phyloP scores from a whole-genome alignment of 257 asterid genomes.

The Solanum piurae region DNA sequence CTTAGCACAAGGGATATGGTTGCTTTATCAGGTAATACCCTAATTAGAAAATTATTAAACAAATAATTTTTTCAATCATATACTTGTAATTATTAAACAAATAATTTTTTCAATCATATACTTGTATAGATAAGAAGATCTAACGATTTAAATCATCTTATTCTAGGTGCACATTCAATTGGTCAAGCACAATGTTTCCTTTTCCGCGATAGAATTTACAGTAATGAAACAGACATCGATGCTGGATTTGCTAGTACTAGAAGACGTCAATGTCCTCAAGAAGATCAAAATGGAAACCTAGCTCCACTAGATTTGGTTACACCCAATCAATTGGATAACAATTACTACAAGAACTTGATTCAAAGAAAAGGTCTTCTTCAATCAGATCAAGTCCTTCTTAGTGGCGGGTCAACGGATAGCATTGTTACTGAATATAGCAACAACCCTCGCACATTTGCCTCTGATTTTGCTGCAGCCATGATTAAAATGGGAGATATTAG shows the following conservation, averaged over 20 bases:
- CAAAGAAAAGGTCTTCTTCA: conserved; percentile 30
- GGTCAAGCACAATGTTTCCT: conserved; percentile 1
- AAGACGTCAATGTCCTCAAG: background rate
- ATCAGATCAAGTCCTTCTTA: conserved; percentile 17
- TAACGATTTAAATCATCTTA: background rate
- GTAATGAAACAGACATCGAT: conserved; percentile 31
- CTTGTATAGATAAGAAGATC: background rate
- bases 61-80: too few species aligned
- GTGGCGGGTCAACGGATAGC: background rate
- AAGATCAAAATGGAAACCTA: conserved; percentile 20
- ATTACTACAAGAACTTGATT: conserved; percentile 21
- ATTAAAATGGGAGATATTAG: conserved; percentile 28
- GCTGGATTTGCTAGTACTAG: conserved; percentile 26
- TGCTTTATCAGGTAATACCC: background rate
- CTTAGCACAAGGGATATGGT: background rate
- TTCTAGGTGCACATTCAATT: background rate
- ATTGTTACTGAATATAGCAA: background rate
- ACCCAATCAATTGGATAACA: conserved; percentile 36
- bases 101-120: background rate
- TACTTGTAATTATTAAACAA: too few species aligned
- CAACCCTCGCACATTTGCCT: conserved; percentile 4
- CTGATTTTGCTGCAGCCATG: conserved; percentile 36
- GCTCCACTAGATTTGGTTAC: conserved; percentile 46
- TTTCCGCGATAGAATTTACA: conserved; percentile 27
- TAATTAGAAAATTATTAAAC: too few species aligned